Evolutionary conservation across 2,329 filamentous ascomycete species (phyloP), one percentile per base, ranked within the genome.

Genomic region (Exophiala sideris): DNA sequence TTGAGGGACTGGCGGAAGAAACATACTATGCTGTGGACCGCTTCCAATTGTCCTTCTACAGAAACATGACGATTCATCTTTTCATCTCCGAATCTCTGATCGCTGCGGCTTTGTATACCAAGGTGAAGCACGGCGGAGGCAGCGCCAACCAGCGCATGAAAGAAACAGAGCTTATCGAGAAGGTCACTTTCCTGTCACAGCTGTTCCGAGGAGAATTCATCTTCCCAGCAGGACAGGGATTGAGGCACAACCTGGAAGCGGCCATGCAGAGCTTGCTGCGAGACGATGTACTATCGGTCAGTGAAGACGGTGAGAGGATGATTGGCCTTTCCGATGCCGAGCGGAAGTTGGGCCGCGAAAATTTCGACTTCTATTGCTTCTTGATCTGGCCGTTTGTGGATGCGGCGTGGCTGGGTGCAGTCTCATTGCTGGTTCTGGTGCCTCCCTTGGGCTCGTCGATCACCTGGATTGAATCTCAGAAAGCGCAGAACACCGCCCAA

Each of bases 291-390:
- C 83, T 99, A 33, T 79, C 80, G 4, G 74, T 95, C 12, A 79
- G 84, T 11, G 67, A 74, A 48, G 73, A 81, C 35, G 78, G 77
- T 0, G 77, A 79, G 0, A 80, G 90, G n/a, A 75, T 76, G 51
- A 76, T 96, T 35, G 89, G 90, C 3, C 77, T 99, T 6, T 86
- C 88, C 14, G 82, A 88, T 5, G 74, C 80, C 2, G 94, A 99
- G 70, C 81, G 91, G 14, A 78, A 80, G 29, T 84, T 81, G 5
- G 94, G 94, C 1, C 79, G 92, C 35, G 94, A 99, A 71, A 97
- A 96, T 65, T 99, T 88, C 66, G 94, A 99, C 68, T 99, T 99
- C 71, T 97, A 97, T 73, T 97, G 92, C 73, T 99, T 97, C 78
- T 75, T 99, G 16, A 90, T 99, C 59, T 99, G 94, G 94, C 94